Base-by-base conservation (phyloP, 2,329 filamentous ascomycete genomes). In the Celoporthe dispersa region DNA sequence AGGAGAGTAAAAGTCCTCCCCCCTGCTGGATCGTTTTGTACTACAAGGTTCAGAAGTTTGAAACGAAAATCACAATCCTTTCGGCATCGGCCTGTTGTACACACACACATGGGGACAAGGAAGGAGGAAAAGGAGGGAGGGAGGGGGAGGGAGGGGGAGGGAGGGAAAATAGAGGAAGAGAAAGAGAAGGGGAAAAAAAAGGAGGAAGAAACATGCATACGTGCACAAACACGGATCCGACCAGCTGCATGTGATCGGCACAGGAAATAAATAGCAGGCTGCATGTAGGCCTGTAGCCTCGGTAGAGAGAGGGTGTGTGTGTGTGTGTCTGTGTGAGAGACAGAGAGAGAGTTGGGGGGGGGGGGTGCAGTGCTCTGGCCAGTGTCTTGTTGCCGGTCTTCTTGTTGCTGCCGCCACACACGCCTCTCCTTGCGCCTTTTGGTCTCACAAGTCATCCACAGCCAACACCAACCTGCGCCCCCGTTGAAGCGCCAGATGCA, bases 281-380 rank as follows among this genome's bases (percentile, higher is more conserved):
- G 53, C 53, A 57, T 57, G 16, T 28, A 31, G 12, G 28, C 53
- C n/a, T 57, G 53, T 28, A 57, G 53, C 53, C 53, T 57, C 53
- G 28, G 28, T 28, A 33, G 25, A 28, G 28, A 48, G 6, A 9
- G 48, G 44, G 41, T 19, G 2, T 14, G 41, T 1, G n/a, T 25
- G 4, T 31, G 11, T 25, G 4, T 25, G 51, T 28, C 11, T 48
- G 44, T 57, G 28, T 31, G 9, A 3, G 48, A 53, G 48, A 28
- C 1, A n/a, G 44, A 9, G 39, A 25, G 48, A 16, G 37, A 37
- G 35, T 5, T 9, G 35, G 35, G 9, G 35, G 9, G 35, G 35
- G 4, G 9, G 35, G 9, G 35, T 9, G 51, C 22, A 28, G 12
- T 8, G 8, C 25, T 31, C 25, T 31, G 12, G 28, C 14, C 14